Evolutionary conservation across 495 filamentous ascomycete genomes (phyloP).

Genomic region (Tuber melanosporum): DNA sequence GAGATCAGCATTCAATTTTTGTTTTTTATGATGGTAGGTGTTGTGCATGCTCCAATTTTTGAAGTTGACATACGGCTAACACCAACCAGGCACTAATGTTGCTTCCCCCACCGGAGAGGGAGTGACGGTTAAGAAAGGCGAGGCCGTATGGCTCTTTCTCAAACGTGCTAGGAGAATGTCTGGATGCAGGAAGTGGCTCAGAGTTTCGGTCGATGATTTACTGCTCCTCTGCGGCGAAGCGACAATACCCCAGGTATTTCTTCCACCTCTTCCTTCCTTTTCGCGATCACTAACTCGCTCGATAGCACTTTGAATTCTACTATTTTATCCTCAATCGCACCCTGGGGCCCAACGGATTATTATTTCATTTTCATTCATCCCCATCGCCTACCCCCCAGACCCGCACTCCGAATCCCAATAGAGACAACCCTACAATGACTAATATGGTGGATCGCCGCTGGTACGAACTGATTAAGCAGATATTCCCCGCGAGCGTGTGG

Average conservation of each 20-base stretch:
- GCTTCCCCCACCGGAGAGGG: constrained; percentile 59
- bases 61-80: constrained; percentile 5
- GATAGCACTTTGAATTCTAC: constrained; percentile 86
- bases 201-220: constrained; percentile 79
- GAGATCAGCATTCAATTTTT: constrained; percentile 88
- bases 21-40: constrained; percentile 81
- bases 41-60: neutral
- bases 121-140: constrained; percentile 84
- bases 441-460: constrained; percentile 94
- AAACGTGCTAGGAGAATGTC: constrained; percentile 52
- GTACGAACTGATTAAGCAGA: constrained; percentile 76
- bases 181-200: constrained; percentile 69
- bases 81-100: constrained; percentile 58
- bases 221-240: constrained; percentile 45
- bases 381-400: constrained; percentile 10
- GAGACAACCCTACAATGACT: constrained; percentile 74
- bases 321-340: constrained; percentile 89
- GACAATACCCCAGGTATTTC: no score
- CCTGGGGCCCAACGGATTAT: constrained; percentile 58
- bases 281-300: constrained; percentile 58
- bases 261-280: no score
- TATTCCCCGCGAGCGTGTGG: no score
- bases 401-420: constrained; percentile 29
- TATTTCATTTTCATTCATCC: constrained; percentile 71
- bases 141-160: constrained; percentile 84